A percentile compares a stretch with the other conserved stretches of the same genome.
These are phyloP conservation scores for Mrakiaceae sp. DNA, from an alignment of 1,284 basidiomycete genomes.

Conservation along the genomic window DNA sequence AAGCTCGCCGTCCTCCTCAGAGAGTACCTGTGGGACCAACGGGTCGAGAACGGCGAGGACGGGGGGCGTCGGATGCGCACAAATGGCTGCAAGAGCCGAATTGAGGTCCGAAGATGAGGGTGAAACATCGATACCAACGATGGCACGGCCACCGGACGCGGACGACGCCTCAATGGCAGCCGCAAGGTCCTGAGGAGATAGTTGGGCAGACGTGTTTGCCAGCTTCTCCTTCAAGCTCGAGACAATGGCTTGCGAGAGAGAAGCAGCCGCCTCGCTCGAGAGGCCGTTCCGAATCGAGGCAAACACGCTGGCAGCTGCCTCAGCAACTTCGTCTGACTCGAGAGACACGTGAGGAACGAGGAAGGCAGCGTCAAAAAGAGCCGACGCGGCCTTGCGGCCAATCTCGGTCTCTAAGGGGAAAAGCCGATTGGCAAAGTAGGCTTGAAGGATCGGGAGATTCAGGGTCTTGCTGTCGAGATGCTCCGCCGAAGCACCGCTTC, in stretches of 20 bases:
- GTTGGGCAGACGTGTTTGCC: background rate
- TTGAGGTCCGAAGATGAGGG: slow-evolving; percentile 20
- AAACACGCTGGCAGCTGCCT: background rate
- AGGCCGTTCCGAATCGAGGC: too few species aligned
- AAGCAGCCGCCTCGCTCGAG: too few species aligned
- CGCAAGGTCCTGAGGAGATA: too few species aligned
- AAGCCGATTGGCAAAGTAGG: background rate
- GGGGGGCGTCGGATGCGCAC: slow-evolving; percentile 1
- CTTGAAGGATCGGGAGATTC: slow-evolving; percentile 3
- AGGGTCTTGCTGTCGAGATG: background rate
- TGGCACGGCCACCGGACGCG: too few species aligned
- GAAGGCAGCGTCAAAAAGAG: background rate
- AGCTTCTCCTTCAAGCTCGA: background rate
- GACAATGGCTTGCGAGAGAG: background rate
- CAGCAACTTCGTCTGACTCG: slow-evolving; percentile 10
- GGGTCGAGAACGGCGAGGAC: slow-evolving; percentile 24
- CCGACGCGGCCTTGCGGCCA: slow-evolving; percentile 2
- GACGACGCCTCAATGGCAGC: too few species aligned
- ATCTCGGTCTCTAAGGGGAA: background rate
- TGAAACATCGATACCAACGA: background rate
- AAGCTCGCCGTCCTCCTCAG: too few species aligned
- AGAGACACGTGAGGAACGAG: slow-evolving; percentile 13
- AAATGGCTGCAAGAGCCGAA: too few species aligned
- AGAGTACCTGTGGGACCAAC: slow-evolving; percentile 34
- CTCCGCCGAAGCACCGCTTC: too few species aligned